Evolutionary conservation across 257 asterid species (phyloP), one percentile per base, ranked within the genome.

Genomic region (Penstemon davidsonii): DNA sequence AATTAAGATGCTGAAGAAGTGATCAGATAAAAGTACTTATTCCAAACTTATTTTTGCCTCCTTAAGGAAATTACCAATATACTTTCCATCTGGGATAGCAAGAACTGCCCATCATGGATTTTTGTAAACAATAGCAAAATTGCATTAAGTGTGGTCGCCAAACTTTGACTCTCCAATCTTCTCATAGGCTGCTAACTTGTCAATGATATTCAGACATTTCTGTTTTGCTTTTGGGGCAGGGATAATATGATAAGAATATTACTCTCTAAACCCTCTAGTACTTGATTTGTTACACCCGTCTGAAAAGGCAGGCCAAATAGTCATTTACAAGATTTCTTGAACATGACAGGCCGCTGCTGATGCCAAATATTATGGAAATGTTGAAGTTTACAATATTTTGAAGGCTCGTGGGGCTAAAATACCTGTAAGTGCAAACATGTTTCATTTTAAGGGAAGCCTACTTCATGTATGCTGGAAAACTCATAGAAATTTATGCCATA

Each of bases 321-420:
- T 49, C 46, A 41, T 54, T 46, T 41, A 44, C 40, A 5, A 19
- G 5, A 47, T 59, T 66, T 60, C 41, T 59, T 68, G 64, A 44
- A 61, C 66, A 50, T 68, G 74, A 25, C 82, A 92, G 98, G 97
- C 97, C 42, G 97, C 97, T 66, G 96, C 96, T 80, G 99, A 94
- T 82, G 97, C 97, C 8, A 94, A 94, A 75, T 88, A 94, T 81
- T 94, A 94, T 70, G 96, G 97, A 46, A 91, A 94, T 69, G 10
- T 66, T 36, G 96, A 86, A 46, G 88, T 91, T 68, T 94, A 84
- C 74, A 87, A 87, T 76, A 80, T 87, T 18, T 83, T 94, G 84
- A 94, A 88, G 83, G 87, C 97, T 59, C 97, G 96, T 64, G 99
- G 99, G 60, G 99, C 96, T 60, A 87, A 87, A 78, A 77, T 82